These are phyloP conservation scores for Zizania latifolia DNA, from an alignment of 176 grass and related monocot species.

Conservation along the genomic window DNA sequence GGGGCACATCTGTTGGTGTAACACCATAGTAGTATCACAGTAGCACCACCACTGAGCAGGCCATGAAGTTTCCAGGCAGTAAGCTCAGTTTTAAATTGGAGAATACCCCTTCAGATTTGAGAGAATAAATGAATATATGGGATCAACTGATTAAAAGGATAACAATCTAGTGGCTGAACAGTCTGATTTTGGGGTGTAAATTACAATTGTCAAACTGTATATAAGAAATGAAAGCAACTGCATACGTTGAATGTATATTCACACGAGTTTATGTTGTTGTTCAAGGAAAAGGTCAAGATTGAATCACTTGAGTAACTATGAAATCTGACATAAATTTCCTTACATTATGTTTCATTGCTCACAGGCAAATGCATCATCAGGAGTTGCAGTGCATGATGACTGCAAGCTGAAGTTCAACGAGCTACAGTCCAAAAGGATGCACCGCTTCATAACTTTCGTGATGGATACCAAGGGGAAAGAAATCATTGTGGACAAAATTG, in stretches of 20 bases:
- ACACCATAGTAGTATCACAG: background rate
- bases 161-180: background rate
- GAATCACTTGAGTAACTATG: background rate
- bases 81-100: background rate
- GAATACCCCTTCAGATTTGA: background rate
- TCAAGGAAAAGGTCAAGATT: background rate
- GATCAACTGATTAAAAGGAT: background rate
- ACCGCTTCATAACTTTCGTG: conserved; percentile 70
- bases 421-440: conserved; percentile 76
- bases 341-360: background rate
- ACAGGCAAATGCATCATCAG: conserved; percentile 67
- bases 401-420: conserved; percentile 71
- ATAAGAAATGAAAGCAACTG: background rate
- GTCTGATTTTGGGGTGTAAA: background rate
- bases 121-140: background rate
- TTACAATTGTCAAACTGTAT: background rate
- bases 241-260: background rate
- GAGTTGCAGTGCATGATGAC: conserved; percentile 64
- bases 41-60: background rate
- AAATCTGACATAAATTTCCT: background rate
- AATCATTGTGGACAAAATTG: conserved; percentile 59
- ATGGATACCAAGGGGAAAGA: conserved; percentile 61
- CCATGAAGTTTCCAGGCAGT: background rate
- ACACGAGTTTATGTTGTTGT: background rate
- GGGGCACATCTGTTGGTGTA: conserved; percentile 10